phyloP scores from a whole-genome alignment of 2,329 filamentous ascomycete genomes.

The Colletotrichum lini region DNA sequence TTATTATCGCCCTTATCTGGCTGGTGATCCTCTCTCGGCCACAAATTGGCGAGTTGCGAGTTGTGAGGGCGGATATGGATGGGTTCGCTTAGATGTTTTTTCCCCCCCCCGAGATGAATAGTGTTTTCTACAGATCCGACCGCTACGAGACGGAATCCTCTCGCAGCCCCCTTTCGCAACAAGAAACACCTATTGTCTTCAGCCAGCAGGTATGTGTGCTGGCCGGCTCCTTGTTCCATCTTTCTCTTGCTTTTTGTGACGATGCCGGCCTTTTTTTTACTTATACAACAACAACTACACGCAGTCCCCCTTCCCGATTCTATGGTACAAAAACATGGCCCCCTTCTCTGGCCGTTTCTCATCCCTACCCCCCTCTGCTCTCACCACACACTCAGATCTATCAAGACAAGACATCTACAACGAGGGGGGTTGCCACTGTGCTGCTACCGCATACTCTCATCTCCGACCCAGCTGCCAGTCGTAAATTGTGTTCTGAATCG shows the following conservation, averaged over 20 bases:
- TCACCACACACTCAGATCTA: not conserved
- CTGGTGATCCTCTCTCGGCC: too few species aligned
- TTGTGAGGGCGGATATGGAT: not conserved
- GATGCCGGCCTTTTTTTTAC: constrained; percentile 2
- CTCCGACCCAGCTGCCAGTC: constrained; percentile 84
- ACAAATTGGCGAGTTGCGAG: too few species aligned
- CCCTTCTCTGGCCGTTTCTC: not conserved
- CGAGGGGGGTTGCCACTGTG: too few species aligned
- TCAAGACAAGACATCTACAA: constrained; percentile 1
- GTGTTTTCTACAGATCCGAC: not conserved
- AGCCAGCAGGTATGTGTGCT: not conserved
- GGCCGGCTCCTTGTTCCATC: not conserved
- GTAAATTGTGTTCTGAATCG: constrained; percentile 89
- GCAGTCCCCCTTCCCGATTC: not conserved
- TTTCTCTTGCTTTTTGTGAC: constrained; percentile 4
- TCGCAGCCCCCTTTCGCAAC: not conserved
- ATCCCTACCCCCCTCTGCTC: not conserved
- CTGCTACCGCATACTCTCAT: not conserved
- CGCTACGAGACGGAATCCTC: not conserved
- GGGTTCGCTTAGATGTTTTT: not conserved
- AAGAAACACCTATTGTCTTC: not conserved
- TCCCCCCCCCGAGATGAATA: not conserved
- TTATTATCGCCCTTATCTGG: too few species aligned
- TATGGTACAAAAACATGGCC: constrained; percentile 29
- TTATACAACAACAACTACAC: constrained; percentile 7